phyloP scores from a whole-genome alignment of 2,329 filamentous ascomycete genomes.

The Pezicula carpinea region DNA sequence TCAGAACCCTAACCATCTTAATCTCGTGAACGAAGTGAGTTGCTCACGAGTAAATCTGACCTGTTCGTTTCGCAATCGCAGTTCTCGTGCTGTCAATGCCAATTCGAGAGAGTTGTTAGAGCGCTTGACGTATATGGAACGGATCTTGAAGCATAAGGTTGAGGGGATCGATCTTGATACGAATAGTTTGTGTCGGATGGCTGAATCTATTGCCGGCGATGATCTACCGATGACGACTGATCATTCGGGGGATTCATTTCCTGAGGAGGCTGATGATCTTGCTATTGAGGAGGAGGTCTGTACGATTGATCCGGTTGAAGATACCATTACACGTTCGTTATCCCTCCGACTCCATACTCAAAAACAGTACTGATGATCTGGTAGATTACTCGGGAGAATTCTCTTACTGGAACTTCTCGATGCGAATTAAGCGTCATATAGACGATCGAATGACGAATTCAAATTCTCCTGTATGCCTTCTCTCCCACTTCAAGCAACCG shows the following conservation, averaged over 20 bases:
- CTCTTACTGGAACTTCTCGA: conserved; percentile 33
- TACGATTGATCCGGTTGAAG: conserved; percentile 36
- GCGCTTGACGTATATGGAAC: conserved; percentile 39
- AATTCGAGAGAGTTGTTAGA: conserved; percentile 11
- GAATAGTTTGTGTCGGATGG: conserved; percentile 36
- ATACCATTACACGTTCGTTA: conserved; percentile 34
- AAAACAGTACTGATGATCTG: not conserved
- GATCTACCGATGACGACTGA: conserved; percentile 16
- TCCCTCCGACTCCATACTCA: not conserved
- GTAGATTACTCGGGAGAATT: conserved; percentile 48
- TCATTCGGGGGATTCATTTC: conserved; percentile 1
- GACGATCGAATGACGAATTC: conserved; percentile 33
- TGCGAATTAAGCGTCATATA: conserved; percentile 44
- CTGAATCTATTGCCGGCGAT: conserved; percentile 32
- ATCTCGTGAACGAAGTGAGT: too few species aligned
- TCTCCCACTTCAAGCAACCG: not conserved
- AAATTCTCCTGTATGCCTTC: conserved; percentile 8
- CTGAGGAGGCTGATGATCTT: conserved; percentile 19
- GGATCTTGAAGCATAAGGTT: conserved; percentile 41
- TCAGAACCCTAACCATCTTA: too few species aligned
- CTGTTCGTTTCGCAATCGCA: not conserved
- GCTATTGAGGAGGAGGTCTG: conserved; percentile 34
- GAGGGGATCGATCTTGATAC: conserved; percentile 39
- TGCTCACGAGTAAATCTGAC: too few species aligned
- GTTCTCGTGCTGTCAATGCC: conserved; percentile 25